Conservation (phyloP, 2,329 filamentous ascomycete genomes). For the Aspergillus eucalypticola region DNA sequence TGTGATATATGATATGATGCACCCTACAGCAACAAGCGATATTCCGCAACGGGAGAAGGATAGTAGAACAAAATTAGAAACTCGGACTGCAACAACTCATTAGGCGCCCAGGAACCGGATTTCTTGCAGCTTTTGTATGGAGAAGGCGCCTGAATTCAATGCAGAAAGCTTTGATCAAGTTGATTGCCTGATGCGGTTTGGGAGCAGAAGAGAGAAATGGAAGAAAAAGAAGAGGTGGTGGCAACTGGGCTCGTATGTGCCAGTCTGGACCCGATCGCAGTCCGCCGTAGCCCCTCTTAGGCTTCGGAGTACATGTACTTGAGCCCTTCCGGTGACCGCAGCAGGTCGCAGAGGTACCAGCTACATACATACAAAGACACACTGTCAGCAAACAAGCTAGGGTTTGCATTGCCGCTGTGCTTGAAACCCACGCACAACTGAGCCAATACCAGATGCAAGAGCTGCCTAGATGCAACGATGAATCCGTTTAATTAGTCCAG, state of each 20-base stretch:
- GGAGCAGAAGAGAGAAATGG: background rate
- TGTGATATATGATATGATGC: background rate
- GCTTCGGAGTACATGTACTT: background rate
- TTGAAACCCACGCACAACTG: background rate
- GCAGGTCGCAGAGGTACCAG: background rate
- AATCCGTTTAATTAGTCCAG: background rate
- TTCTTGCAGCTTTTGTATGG: constrained; percentile 5
- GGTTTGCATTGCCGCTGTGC: background rate
- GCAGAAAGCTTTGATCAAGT: constrained; percentile 8
- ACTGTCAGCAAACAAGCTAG: background rate
- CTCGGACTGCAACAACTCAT: background rate
- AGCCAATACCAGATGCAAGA: background rate
- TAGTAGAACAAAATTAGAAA: constrained; percentile 1
- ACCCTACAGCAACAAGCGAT: background rate
- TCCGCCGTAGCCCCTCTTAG: background rate
- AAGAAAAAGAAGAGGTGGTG: background rate
- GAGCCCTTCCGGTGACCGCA: background rate
- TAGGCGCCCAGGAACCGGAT: constrained; percentile 1
- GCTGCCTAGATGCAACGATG: background rate
- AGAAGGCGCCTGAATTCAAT: background rate
- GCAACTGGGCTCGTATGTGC: constrained; percentile 1
- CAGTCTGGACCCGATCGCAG: constrained; percentile 6
- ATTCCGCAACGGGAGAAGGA: background rate
- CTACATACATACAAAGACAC: background rate
- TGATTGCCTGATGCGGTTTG: constrained; percentile 6